A percentile compares a stretch with the other conserved stretches of the same genome.
phyloP scores from a whole-genome alignment of 495 filamentous ascomycete genomes.

The Trichoderma parareesei region DNA sequence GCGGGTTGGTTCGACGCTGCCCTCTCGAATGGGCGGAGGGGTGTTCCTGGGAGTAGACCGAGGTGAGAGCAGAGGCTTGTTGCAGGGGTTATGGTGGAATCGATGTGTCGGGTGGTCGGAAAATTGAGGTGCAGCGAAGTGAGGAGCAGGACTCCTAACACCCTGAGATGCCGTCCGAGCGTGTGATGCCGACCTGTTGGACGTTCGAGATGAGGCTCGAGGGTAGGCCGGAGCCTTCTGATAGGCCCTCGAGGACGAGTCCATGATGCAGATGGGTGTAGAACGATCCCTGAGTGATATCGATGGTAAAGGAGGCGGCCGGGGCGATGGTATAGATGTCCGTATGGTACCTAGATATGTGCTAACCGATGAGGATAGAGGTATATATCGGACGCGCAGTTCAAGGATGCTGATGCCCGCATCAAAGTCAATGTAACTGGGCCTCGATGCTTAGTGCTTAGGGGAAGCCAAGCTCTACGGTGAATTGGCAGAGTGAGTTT shows the following conservation, averaged over 20 bases:
- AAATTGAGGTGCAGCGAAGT: slow-evolving; percentile 19
- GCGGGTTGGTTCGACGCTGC: slow-evolving; percentile 19
- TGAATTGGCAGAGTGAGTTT: background rate
- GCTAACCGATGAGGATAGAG: background rate
- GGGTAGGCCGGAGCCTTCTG: slow-evolving; percentile 22
- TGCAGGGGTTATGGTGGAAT: slow-evolving; percentile 21
- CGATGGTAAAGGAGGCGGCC: background rate
- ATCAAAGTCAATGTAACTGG: background rate
- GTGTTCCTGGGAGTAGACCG: slow-evolving; percentile 18
- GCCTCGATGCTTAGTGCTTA: background rate
- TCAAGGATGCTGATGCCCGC: slow-evolving; percentile 1
- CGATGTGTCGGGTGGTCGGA: slow-evolving; percentile 21
- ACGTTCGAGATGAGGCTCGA: slow-evolving; percentile 33
- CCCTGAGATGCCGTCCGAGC: slow-evolving; percentile 29
- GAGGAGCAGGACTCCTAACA: slow-evolving; percentile 28
- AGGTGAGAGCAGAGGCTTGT: slow-evolving; percentile 14
- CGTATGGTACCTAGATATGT: background rate
- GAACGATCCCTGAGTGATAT: no score
- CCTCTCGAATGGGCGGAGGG: slow-evolving; percentile 27
- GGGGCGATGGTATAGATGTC: background rate
- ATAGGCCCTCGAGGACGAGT: background rate
- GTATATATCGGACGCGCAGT: background rate
- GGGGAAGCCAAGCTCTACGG: background rate
- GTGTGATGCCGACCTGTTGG: slow-evolving; percentile 31
- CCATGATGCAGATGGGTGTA: background rate